Percentiles rank a stretch among this genome's conserved stretches.
These are phyloP conservation scores for Posidonia oceanica DNA, from an alignment of 116 monocot species.

Conservation along the genomic window DNA sequence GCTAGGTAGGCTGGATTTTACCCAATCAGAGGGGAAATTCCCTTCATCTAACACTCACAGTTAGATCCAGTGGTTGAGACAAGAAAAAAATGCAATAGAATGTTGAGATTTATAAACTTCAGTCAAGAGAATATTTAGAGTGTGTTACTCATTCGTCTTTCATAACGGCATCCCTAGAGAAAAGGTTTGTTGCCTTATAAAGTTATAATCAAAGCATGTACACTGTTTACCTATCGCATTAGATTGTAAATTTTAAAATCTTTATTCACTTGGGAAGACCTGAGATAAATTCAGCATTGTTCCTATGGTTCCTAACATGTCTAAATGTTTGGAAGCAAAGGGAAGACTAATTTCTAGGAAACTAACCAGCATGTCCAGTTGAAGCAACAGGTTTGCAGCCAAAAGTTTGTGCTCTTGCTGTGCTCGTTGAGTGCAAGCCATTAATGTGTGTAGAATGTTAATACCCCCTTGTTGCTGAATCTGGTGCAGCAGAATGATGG, in stretches of 20 bases:
- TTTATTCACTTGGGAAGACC: no score
- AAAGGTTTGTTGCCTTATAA: no score
- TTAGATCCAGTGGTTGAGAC: background rate
- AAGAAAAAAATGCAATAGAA: background rate
- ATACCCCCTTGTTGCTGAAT: slow-evolving; percentile 53
- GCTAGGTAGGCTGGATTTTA: background rate
- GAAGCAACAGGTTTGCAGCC: slow-evolving; percentile 88
- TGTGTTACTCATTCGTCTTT: no score
- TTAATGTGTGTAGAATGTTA: slow-evolving; percentile 50
- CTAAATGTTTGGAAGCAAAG: background rate
- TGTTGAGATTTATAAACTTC: no score
- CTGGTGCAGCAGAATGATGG: slow-evolving; percentile 50
- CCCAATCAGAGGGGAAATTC: background rate
- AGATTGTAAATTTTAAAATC: no score
- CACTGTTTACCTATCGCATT: no score
- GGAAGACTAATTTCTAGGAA: background rate
- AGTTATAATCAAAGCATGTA: no score
- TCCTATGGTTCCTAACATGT: no score
- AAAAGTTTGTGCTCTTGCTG: slow-evolving; percentile 63
- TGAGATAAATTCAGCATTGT: no score
- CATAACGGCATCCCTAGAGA: no score
- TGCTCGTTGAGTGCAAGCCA: slow-evolving; percentile 46
- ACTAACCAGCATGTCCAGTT: slow-evolving; percentile 81
- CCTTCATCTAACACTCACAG: background rate
- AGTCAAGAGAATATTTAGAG: no score